Evolutionary conservation across 768 basidiomycete species (phyloP), one percentile per base, ranked within the genome.

Genomic region (Phlebiopsis gigantea): DNA sequence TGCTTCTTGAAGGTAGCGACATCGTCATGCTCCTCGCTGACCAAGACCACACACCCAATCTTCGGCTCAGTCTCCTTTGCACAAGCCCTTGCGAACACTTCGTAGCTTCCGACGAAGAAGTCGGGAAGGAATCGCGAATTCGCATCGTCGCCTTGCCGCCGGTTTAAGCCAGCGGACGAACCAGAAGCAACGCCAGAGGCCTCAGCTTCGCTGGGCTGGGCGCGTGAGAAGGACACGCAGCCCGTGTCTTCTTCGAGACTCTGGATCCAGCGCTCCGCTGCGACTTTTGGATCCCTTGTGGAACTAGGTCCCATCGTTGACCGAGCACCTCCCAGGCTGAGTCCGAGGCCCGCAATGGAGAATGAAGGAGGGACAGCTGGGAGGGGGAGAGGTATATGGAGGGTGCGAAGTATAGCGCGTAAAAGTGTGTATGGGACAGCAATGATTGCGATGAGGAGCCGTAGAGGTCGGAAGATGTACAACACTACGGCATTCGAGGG

Each of bases 1-100:
- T 24, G 88, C 88, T 85, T 79, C 71, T 95, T 95, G 75, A 98
- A 98, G 60, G 85, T 87, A 1, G 83, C 74, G 22, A 88, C 88
- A 61, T 93, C 86, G 66, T 98, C 93, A 63, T 99, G 94, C 66
- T 97, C 94, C 34, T 85, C 84, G 63, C 89, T 93, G 56, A 92
- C 85, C 28, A 98, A 75, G 3, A 98, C 71, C 2, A 94, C 80
- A 63, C 93, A 90, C 0, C 86, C 86, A 51, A 97, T 77, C 67
- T 81, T 82, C 1, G 62, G 45, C 9, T 57, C 56, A 21, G 77
- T 72, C 44, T 95, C 88, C 49, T 76, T 80, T 66, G 92, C 82
- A 58, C 91, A 89, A 39, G 69, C 65, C 52, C 81, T 77, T 59
- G 96, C 70, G 41, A 87, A 87, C 4, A 86, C 80, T 59, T 98